Conservation (phyloP, 1,284 basidiomycete species). For the Cryptococcus sp. region DNA sequence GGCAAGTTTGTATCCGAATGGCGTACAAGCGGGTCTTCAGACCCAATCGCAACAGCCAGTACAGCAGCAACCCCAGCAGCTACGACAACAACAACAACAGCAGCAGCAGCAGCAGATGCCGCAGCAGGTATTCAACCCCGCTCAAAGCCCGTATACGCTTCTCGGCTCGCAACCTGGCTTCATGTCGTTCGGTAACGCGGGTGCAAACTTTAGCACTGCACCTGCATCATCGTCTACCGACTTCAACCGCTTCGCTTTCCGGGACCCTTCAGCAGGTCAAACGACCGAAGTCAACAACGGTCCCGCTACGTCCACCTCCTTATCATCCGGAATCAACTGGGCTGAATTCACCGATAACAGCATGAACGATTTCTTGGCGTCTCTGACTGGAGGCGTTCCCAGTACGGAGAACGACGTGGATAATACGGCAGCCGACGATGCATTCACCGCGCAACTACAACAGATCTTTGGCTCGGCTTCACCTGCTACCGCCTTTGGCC, state of each 20-base stretch:
- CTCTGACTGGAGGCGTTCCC: constrained; percentile 26
- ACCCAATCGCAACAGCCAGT: constrained; percentile 8
- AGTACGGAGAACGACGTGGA: constrained; percentile 11
- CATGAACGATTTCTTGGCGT: constrained; percentile 45
- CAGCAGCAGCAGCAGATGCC: constrained; percentile 8
- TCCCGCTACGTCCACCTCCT: background rate
- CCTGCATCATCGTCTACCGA: constrained; percentile 16
- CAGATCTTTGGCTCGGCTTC: constrained; percentile 31
- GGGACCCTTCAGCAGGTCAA: constrained; percentile 20
- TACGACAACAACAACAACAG: background rate
- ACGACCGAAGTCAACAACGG: no score
- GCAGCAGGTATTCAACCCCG: constrained; percentile 1
- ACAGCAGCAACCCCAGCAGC: constrained; percentile 6
- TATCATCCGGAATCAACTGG: constrained; percentile 27
- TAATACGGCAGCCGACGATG: constrained; percentile 27
- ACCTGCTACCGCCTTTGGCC: constrained; percentile 28
- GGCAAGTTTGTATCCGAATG: constrained; percentile 46
- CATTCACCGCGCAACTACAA: constrained; percentile 40
- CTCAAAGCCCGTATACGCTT: constrained; percentile 30
- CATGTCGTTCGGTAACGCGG: constrained; percentile 36
- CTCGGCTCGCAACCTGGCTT: constrained; percentile 33
- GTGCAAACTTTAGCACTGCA: background rate
- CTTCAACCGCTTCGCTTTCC: constrained; percentile 33
- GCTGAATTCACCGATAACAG: constrained; percentile 33
- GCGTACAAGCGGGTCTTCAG: constrained; percentile 13